A percentile compares a stretch with the other conserved stretches of the same genome.
Evolutionary conservation across 2,329 filamentous ascomycete genomes (phyloP).

Genomic region (Neocucurbitaria cava): DNA sequence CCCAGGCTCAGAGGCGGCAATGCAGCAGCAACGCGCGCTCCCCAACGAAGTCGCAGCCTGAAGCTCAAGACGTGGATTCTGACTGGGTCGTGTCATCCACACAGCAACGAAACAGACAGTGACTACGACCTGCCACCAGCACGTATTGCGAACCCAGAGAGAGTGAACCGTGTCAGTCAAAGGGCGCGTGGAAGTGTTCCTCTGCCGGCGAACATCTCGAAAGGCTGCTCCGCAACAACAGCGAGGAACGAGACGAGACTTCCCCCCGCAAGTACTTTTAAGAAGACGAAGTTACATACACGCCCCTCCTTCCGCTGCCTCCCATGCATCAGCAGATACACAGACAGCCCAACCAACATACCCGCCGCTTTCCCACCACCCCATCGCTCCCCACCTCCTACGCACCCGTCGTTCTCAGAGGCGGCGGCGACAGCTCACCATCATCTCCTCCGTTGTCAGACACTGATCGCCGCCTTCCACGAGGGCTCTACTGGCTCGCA

Average conservation of each 20-base stretch:
- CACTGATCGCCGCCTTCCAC: conserved; percentile 17
- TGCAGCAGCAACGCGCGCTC: not conserved
- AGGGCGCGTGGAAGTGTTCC: conserved; percentile 1
- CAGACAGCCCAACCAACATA: not conserved
- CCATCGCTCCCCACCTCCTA: not conserved
- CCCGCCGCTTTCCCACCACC: not conserved
- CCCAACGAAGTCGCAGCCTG: not conserved
- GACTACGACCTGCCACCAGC: not conserved
- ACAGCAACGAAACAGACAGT: not conserved
- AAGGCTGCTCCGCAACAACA: not conserved
- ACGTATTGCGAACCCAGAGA: not conserved
- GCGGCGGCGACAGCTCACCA: conserved; percentile 20
- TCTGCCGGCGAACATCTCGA: not conserved
- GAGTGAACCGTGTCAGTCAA: not conserved
- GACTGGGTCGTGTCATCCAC: not conserved
- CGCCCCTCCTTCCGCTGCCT: no score
- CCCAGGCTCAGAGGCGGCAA: conserved; percentile 18
- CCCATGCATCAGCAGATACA: no score
- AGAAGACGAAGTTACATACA: no score
- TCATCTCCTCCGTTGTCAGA: conserved; percentile 3
- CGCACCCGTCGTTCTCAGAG: conserved; percentile 18
- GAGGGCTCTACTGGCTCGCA: conserved; percentile 32
- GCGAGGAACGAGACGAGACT: no score
- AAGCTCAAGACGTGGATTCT: conserved; percentile 7
- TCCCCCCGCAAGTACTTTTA: no score